A percentile compares a stretch with the other conserved stretches of the same genome.
phyloP scores from a whole-genome alignment of 306 rosid species.

The Cyamopsis tetragonoloba region DNA sequence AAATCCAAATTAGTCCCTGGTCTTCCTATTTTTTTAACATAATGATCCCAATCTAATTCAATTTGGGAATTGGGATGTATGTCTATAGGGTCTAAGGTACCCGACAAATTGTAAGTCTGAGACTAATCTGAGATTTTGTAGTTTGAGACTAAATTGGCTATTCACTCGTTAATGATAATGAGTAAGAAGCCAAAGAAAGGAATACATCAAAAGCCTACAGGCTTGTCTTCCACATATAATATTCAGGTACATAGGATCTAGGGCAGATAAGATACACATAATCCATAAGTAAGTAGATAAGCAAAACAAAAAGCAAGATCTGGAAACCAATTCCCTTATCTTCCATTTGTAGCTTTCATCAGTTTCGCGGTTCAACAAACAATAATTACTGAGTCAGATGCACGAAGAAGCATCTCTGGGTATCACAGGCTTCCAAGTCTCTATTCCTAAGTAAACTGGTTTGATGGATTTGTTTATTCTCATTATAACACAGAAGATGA shows the following conservation, averaged over 20 bases:
- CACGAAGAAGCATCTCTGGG: conserved; percentile 34
- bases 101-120: too few relatives aligned
- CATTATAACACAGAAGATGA: conserved; percentile 37
- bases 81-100: too few relatives aligned
- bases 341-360: conserved; percentile 43
- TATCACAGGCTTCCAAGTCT: conserved; percentile 44
- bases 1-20: too few relatives aligned
- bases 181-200: background rate
- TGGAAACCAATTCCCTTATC: conserved; percentile 40
- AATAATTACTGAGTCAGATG: conserved; percentile 33
- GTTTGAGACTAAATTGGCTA: too few relatives aligned
- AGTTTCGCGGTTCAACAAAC: conserved; percentile 36
- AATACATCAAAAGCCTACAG: conserved; percentile 13
- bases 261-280: conserved; percentile 20
- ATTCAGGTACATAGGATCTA: conserved; percentile 21
- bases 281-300: conserved; percentile 37
- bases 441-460: conserved; percentile 40
- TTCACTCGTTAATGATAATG: background rate
- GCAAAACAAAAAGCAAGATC: conserved; percentile 44
- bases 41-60: too few relatives aligned
- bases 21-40: too few relatives aligned
- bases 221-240: conserved; percentile 20
- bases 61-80: too few relatives aligned
- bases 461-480: conserved; percentile 46
- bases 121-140: too few relatives aligned